A percentile compares a stretch with the other conserved stretches of the same genome.
phyloP scores from a whole-genome alignment of 352 stramenopile species.

The Phytopythium litorale region DNA sequence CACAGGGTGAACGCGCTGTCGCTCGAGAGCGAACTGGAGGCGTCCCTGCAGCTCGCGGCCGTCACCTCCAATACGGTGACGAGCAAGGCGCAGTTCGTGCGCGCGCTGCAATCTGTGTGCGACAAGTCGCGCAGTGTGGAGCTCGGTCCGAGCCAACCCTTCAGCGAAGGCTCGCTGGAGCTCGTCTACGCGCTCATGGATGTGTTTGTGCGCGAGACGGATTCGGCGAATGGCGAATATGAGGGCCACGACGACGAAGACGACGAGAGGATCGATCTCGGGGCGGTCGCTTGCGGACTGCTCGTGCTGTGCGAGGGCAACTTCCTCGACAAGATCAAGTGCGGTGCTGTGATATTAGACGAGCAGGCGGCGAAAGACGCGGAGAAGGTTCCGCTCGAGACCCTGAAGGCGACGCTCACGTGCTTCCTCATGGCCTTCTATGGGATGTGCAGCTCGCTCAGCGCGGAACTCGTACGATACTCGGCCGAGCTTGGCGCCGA shows the following conservation, averaged over 20 bases:
- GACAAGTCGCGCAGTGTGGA: conserved; percentile 12
- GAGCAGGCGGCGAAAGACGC: conserved; percentile 25
- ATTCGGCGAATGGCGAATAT: conserved; percentile 21
- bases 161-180: conserved; percentile 61
- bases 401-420: conserved; percentile 58
- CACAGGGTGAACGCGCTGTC: conserved; percentile 40
- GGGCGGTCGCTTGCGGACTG: conserved; percentile 51
- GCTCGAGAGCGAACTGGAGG: conserved; percentile 30
- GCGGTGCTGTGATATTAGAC: conserved; percentile 32
- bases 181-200: conserved; percentile 58
- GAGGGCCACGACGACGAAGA: conserved; percentile 39
- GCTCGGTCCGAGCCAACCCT: conserved; percentile 12
- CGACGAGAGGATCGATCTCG: conserved; percentile 54
- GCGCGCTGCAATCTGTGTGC: conserved; percentile 49
- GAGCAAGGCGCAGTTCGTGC: conserved; percentile 40
- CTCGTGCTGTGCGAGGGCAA: conserved; percentile 66
- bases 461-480: conserved; percentile 62
- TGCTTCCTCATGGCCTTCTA: conserved; percentile 84
- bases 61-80: conserved; percentile 22
- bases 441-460: conserved; percentile 76
- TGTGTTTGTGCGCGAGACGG: conserved; percentile 57
- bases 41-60: conserved; percentile 27
- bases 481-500: conserved; percentile 66
- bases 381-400: conserved; percentile 46
- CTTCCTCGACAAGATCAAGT: conserved; percentile 54